Conservation (phyloP, 1,284 basidiomycete genomes). For the Pyrrhoderma noxium region DNA sequence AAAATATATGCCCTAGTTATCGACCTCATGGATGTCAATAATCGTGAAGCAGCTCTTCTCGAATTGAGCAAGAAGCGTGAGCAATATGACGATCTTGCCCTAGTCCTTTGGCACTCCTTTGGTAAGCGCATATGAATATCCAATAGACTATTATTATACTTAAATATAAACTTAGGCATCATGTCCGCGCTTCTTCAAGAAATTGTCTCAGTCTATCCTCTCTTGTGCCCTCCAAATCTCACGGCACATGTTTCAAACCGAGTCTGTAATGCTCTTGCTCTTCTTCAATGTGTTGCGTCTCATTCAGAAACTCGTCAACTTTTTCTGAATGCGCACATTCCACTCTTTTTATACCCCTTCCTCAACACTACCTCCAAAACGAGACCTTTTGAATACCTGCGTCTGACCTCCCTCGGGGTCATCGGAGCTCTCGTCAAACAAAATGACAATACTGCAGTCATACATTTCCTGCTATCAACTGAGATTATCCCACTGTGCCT, state of each 20-base stretch:
- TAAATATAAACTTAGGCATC: conserved; percentile 55
- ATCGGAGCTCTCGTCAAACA: conserved; percentile 99
- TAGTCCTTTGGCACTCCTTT: conserved; percentile 98
- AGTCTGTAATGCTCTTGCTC: conserved; percentile 97
- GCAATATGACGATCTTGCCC: conserved; percentile 96
- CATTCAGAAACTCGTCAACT: conserved; percentile 90
- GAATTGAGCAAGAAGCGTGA: conserved; percentile 99
- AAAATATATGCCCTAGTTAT: conserved; percentile 81
- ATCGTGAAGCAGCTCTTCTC: conserved; percentile 82
- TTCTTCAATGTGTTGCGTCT: conserved; percentile 96
- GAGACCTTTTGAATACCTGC: conserved; percentile 96
- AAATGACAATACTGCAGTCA: conserved; percentile 99
- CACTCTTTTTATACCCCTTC: conserved; percentile 98
- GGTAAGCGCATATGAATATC: conserved; percentile 52
- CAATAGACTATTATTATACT: neutral
- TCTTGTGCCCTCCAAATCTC: conserved; percentile 91
- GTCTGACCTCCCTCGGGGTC: conserved; percentile 95
- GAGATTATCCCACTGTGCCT: conserved; percentile 99
- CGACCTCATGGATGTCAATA: conserved; percentile 71
- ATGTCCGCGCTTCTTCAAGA: conserved; percentile 99
- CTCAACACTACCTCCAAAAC: conserved; percentile 99
- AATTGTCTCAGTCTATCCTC: conserved; percentile 97
- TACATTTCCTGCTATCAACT: conserved; percentile 97
- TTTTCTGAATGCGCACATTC: conserved; percentile 93
- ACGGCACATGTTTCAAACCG: conserved; percentile 99